Evolutionary conservation across 2,329 filamentous ascomycete species (phyloP).

Genomic region (Geosmithia putterillii): DNA sequence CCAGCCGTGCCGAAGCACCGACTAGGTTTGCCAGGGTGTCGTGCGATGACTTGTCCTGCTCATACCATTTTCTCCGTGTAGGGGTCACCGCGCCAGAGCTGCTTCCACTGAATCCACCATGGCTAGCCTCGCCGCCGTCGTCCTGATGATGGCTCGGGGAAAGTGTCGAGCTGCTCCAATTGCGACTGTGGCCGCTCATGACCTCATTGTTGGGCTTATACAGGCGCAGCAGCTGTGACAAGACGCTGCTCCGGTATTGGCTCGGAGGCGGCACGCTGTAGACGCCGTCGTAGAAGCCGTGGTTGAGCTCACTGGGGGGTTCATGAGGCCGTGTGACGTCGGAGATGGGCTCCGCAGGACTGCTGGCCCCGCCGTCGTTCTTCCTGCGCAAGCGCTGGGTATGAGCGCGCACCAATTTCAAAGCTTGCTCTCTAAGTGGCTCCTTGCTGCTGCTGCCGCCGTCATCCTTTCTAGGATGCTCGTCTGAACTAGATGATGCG

Average conservation of each 20-base stretch:
- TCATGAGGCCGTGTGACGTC: not conserved
- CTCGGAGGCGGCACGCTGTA: slow-evolving; percentile 25
- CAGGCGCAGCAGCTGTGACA: slow-evolving; percentile 32
- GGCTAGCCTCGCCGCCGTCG: not conserved
- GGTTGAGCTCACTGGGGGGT: slow-evolving; percentile 19
- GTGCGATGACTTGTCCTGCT: slow-evolving; percentile 28
- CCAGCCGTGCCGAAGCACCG: slow-evolving; percentile 30
- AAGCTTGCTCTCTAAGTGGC: slow-evolving; percentile 18
- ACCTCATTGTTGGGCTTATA: slow-evolving; percentile 16
- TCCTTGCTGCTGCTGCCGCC: not conserved
- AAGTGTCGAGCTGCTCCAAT: not conserved
- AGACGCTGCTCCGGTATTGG: slow-evolving; percentile 29
- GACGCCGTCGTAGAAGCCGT: slow-evolving; percentile 26
- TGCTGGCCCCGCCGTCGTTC: slow-evolving; percentile 1
- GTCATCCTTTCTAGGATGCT: not conserved
- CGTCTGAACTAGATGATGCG: not conserved
- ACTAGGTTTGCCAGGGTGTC: slow-evolving; percentile 34
- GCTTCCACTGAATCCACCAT: slow-evolving; percentile 1
- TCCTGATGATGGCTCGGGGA: not conserved
- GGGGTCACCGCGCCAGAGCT: slow-evolving; percentile 20
- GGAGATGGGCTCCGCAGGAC: not conserved
- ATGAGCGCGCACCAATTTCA: slow-evolving; percentile 29
- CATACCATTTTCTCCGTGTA: slow-evolving; percentile 36
- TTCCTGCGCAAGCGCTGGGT: slow-evolving; percentile 13
- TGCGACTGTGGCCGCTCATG: slow-evolving; percentile 1